phyloP scores from a whole-genome alignment of 2,329 filamentous ascomycete genomes.

The Xylaria polymorpha region DNA sequence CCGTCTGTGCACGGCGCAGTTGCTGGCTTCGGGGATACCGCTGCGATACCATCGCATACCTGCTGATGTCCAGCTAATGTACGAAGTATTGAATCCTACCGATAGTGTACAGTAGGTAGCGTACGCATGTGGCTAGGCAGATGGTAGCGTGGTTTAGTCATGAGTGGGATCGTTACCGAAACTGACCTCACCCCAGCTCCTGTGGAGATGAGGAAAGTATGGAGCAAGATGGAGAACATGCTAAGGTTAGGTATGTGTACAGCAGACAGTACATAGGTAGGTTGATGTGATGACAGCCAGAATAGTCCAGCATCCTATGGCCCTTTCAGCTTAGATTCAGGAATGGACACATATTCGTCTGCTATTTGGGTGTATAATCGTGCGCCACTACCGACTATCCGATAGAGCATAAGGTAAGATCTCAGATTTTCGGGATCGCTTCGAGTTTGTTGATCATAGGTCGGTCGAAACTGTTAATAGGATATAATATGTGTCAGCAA shows the following conservation, averaged over 20 bases:
- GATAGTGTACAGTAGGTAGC: background rate
- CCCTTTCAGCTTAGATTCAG: background rate
- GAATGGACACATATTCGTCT: background rate
- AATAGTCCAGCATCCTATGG: too few species aligned
- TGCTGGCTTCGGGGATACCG: constrained; percentile 9
- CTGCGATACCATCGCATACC: background rate
- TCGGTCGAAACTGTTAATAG: background rate
- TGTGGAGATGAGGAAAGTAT: background rate
- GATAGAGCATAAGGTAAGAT: background rate
- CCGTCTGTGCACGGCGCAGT: constrained; percentile 18
- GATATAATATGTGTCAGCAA: background rate
- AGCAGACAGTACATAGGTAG: too few species aligned
- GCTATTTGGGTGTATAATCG: background rate
- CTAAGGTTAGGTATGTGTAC: background rate
- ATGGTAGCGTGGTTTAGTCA: constrained; percentile 1
- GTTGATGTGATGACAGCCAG: too few species aligned
- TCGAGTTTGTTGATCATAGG: background rate
- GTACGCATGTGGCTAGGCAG: background rate
- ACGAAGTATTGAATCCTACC: background rate
- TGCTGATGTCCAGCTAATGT: constrained; percentile 1
- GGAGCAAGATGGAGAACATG: background rate
- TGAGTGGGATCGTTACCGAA: background rate
- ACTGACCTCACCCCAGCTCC: background rate
- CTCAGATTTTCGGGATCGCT: background rate
- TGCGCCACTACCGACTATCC: background rate